Evolutionary conservation across 2,329 filamentous ascomycete species (phyloP).

Genomic region (Thermoascus crustaceus): DNA sequence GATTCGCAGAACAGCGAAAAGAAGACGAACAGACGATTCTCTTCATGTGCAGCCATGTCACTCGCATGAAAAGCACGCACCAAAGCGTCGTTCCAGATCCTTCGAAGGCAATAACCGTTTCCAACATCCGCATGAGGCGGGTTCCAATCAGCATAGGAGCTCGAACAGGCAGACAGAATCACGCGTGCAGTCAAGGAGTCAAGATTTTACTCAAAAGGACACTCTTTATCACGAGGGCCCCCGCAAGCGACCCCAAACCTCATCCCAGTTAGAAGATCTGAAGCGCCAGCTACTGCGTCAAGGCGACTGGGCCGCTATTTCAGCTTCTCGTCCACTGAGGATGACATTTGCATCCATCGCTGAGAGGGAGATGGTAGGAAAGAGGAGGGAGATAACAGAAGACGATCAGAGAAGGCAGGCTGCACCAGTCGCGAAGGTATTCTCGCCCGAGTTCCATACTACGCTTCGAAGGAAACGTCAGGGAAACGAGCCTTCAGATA

Average conservation of each 20-base stretch:
- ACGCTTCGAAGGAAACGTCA: conserved; percentile 4
- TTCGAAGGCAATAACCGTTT: too few relatives aligned
- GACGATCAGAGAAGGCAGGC: conserved; percentile 20
- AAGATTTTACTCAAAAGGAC: conserved; percentile 3
- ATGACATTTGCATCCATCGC: conserved; percentile 21
- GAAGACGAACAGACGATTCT: too few relatives aligned
- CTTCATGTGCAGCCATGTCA: too few relatives aligned
- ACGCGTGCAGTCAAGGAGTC: too few relatives aligned
- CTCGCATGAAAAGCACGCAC: too few relatives aligned
- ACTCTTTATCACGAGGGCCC: not conserved
- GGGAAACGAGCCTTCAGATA: not conserved
- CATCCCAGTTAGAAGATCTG: conserved; percentile 16
- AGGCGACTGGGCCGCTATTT: conserved; percentile 31
- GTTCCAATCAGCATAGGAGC: too few relatives aligned
- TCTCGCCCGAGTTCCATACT: conserved; percentile 3
- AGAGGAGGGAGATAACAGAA: conserved; percentile 26
- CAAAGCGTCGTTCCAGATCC: too few relatives aligned
- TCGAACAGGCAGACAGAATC: too few relatives aligned
- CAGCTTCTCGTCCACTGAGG: conserved; percentile 25
- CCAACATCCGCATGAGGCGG: too few relatives aligned
- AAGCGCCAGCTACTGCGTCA: conserved; percentile 27
- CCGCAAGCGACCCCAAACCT: not conserved
- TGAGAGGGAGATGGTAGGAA: conserved; percentile 26
- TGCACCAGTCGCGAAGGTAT: conserved; percentile 2
- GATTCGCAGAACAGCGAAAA: too few relatives aligned